A percentile compares a stretch with the other conserved stretches of the same genome.
These are phyloP conservation scores for Neopestalotiopsis rosae DNA, from an alignment of 2,329 filamentous ascomycete genomes.

Conservation along the genomic window DNA sequence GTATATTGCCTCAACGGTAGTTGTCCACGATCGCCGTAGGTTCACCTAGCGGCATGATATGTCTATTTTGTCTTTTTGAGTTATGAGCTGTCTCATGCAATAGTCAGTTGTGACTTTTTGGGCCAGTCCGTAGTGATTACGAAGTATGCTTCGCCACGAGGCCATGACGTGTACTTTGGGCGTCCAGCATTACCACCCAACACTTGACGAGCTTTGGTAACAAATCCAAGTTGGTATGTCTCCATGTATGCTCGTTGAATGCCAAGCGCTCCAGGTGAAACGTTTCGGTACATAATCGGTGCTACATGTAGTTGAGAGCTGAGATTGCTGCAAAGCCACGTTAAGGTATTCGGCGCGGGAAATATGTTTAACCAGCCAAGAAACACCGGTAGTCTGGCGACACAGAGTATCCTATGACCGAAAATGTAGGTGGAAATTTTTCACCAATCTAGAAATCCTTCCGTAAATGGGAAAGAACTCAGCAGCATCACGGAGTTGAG, in stretches of 20 bases:
- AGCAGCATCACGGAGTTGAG: too few species aligned
- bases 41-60: background rate
- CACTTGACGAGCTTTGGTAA: background rate
- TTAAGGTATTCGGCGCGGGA: too few species aligned
- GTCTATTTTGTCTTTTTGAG: background rate
- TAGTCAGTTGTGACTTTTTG: background rate
- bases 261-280: too few species aligned
- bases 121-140: background rate
- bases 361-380: too few species aligned
- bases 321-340: too few species aligned
- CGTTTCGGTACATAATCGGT: too few species aligned
- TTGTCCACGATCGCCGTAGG: background rate
- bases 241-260: background rate
- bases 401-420: too few species aligned
- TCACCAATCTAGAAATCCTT: too few species aligned
- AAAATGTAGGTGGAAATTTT: too few species aligned
- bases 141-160: background rate
- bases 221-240: background rate
- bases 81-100: background rate
- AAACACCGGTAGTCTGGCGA: too few species aligned
- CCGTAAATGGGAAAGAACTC: too few species aligned
- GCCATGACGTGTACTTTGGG: background rate
- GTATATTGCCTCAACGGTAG: background rate
- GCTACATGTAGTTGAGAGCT: too few species aligned
- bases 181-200: background rate